phyloP scores from a whole-genome alignment of 2,329 filamentous ascomycete species.

The Penicillium sp. region DNA sequence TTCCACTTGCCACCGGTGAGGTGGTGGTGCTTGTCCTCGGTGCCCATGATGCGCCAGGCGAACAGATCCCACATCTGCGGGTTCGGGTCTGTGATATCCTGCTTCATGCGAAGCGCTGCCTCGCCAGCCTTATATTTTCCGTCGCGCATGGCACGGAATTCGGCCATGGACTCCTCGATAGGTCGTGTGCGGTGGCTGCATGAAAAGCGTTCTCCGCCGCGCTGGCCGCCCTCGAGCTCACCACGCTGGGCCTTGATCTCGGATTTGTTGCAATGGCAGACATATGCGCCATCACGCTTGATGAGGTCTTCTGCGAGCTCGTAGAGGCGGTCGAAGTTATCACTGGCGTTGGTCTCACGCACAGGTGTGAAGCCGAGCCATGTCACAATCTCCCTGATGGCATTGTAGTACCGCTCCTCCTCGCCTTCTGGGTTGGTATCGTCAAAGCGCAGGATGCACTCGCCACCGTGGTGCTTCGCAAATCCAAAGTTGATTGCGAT shows the following conservation, averaged over 20 bases:
- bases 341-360: slow-evolving; percentile 80
- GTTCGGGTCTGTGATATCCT: slow-evolving; percentile 76
- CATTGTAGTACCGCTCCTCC: slow-evolving; percentile 82
- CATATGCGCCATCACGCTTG: slow-evolving; percentile 66
- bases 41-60: slow-evolving; percentile 79
- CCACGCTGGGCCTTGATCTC: slow-evolving; percentile 87
- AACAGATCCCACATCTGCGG: slow-evolving; percentile 96
- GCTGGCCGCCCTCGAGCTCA: slow-evolving; percentile 63
- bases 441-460: slow-evolving; percentile 78
- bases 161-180: slow-evolving; percentile 71
- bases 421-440: slow-evolving; percentile 95
- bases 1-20: slow-evolving; percentile 81
- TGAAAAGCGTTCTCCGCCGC: slow-evolving; percentile 68
- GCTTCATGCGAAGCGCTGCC: slow-evolving; percentile 90
- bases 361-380: slow-evolving; percentile 83
- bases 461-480: slow-evolving; percentile 76
- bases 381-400: slow-evolving; percentile 82
- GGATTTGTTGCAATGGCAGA: slow-evolving; percentile 78
- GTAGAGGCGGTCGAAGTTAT: slow-evolving; percentile 86
- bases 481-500: slow-evolving; percentile 97
- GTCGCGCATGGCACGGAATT: slow-evolving; percentile 88
- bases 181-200: slow-evolving; percentile 77
- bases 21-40: slow-evolving; percentile 46
- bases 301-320: slow-evolving; percentile 86
- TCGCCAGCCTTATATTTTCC: slow-evolving; percentile 84